A percentile compares a stretch with the other conserved stretches of the same genome.
Conservation (phyloP, 2,329 filamentous ascomycete genomes). For the Aspergillus chevalieri region DNA sequence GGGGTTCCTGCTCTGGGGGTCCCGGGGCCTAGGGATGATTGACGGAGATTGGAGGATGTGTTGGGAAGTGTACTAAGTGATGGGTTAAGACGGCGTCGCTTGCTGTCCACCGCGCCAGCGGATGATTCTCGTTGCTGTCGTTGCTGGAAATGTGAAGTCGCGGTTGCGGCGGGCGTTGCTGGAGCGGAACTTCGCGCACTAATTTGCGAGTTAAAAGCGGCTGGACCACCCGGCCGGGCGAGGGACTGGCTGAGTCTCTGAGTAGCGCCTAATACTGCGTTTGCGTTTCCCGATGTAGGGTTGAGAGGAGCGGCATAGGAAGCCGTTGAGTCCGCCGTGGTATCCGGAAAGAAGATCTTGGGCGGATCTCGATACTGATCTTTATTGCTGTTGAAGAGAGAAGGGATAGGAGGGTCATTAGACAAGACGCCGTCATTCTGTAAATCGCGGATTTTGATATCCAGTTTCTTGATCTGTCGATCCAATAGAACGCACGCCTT, state of each 20-base stretch:
- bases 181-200: constrained; percentile 40
- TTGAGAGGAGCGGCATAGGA: constrained; percentile 44
- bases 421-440: constrained; percentile 55
- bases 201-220: constrained; percentile 33
- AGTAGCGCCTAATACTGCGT: constrained; percentile 48
- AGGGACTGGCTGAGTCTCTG: constrained; percentile 40
- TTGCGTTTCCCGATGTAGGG: constrained; percentile 51
- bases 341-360: constrained; percentile 46
- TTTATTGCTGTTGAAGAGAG: constrained; percentile 46
- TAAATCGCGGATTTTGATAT: constrained; percentile 56
- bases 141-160: constrained; percentile 38
- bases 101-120: constrained; percentile 49
- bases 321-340: constrained; percentile 34
- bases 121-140: constrained; percentile 49
- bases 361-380: constrained; percentile 39
- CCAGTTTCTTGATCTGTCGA: constrained; percentile 57
- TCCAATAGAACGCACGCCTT: constrained; percentile 56
- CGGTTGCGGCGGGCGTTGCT: constrained; percentile 34
- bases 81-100: constrained; percentile 53
- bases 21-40: constrained; percentile 57
- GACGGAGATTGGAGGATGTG: constrained; percentile 51
- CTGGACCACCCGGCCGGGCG: constrained; percentile 27
- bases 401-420: constrained; percentile 54
- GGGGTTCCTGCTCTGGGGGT: constrained; percentile 57
- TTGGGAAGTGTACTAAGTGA: constrained; percentile 50